A percentile compares a stretch with the other conserved stretches of the same genome.
phyloP scores from a whole-genome alignment of 352 stramenopile species.

The Globisporangium yorkense region DNA sequence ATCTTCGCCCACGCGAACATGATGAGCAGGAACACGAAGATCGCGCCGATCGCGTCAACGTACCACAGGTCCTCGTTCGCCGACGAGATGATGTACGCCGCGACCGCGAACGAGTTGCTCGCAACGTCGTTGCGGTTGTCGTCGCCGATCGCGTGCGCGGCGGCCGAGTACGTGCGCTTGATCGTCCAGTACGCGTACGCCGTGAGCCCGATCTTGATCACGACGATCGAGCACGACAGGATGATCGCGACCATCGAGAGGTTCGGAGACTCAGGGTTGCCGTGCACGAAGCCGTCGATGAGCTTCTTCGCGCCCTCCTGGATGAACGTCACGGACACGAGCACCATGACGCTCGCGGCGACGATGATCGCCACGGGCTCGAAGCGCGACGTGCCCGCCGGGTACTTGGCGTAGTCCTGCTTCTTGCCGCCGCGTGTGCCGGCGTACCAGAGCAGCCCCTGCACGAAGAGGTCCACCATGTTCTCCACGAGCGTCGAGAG shows the following conservation, averaged over 20 bases:
- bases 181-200: conserved; percentile 59
- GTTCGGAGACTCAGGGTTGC: conserved; percentile 67
- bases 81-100: conserved; percentile 56
- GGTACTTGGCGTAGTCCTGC: conserved; percentile 87
- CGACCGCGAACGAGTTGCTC: conserved; percentile 87
- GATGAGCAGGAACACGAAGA: conserved; percentile 93
- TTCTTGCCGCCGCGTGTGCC: conserved; percentile 75
- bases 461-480: conserved; percentile 90
- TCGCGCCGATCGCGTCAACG: conserved; percentile 89
- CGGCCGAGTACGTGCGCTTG: conserved; percentile 38
- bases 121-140: conserved; percentile 95
- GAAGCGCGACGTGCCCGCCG: conserved; percentile 85
- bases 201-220: conserved; percentile 66
- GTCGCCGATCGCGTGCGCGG: conserved; percentile 64
- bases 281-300: conserved; percentile 35
- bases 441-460: conserved; percentile 87
- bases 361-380: conserved; percentile 92
- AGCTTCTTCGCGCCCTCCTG: conserved; percentile 48
- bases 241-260: conserved; percentile 86
- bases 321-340: conserved; percentile 85
- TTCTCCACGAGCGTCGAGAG: conserved; percentile 90
- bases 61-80: conserved; percentile 68
- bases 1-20: conserved; percentile 89
- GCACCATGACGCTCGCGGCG: conserved; percentile 89
- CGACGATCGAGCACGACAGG: conserved; percentile 56